A percentile compares a stretch with the other conserved stretches of the same genome.
Conservation (phyloP, 2,329 filamentous ascomycete species). For the Ophiocordyceps camponoti-floridani region DNA sequence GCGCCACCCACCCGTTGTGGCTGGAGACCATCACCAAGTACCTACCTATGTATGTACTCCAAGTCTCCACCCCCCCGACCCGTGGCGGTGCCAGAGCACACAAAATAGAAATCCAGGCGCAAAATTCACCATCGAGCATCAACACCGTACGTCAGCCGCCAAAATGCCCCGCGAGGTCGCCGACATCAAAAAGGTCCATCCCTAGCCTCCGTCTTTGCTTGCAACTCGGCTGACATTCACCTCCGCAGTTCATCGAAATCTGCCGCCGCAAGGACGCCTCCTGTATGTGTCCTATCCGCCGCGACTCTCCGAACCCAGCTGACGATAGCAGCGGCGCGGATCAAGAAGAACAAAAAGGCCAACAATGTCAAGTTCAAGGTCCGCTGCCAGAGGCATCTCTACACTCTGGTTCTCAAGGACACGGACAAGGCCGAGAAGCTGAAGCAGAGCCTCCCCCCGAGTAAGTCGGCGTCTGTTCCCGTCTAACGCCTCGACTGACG, state of each 20-base stretch:
- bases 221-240: slow-evolving; percentile 10
- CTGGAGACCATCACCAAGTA: too few relatives aligned
- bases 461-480: slow-evolving; percentile 38
- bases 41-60: too few relatives aligned
- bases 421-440: slow-evolving; percentile 99
- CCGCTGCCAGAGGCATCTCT: slow-evolving; percentile 88
- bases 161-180: slow-evolving; percentile 97
- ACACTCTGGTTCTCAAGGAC: slow-evolving; percentile 98
- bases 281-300: slow-evolving; percentile 53
- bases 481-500: neutral
- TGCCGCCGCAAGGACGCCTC: slow-evolving; percentile 98
- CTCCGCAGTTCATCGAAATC: slow-evolving; percentile 90
- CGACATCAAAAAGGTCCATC: slow-evolving; percentile 72
- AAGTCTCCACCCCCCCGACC: too few relatives aligned
- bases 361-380: slow-evolving; percentile 99
- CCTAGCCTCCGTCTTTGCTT: neutral
- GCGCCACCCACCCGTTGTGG: too few relatives aligned
- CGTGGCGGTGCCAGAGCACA: slow-evolving; percentile 4
- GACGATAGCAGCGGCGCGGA: slow-evolving; percentile 50
- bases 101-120: slow-evolving; percentile 8
- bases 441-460: slow-evolving; percentile 94
- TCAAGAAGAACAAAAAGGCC: slow-evolving; percentile 88
- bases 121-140: slow-evolving; percentile 5
- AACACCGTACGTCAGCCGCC: slow-evolving; percentile 26
- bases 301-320: slow-evolving; percentile 4